Evolutionary conservation across 768 basidiomycete species (phyloP).

Genomic region (Lactarius evosmus): DNA sequence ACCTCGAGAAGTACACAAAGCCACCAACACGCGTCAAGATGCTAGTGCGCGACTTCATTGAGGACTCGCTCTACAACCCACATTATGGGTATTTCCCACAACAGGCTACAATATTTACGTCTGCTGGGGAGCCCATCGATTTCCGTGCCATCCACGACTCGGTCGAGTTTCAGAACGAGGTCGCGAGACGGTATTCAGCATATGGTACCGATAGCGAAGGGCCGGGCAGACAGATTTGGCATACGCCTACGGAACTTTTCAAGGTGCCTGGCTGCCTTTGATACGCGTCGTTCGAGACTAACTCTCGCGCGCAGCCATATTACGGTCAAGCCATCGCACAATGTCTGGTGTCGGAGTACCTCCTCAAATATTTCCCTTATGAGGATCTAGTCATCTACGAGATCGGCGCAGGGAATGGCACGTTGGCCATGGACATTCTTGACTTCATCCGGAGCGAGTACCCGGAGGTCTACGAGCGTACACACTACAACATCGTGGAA

Average conservation of each 20-base stretch:
- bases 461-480: slow-evolving; percentile 91
- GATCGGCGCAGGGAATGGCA: slow-evolving; percentile 97
- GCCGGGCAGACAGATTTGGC: slow-evolving; percentile 91
- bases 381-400: slow-evolving; percentile 96
- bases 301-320: slow-evolving; percentile 62
- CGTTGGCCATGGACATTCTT: slow-evolving; percentile 85
- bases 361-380: slow-evolving; percentile 93
- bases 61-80: slow-evolving; percentile 95
- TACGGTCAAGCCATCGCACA: slow-evolving; percentile 89
- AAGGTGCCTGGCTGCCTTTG: slow-evolving; percentile 55
- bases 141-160: slow-evolving; percentile 65
- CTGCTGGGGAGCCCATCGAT: slow-evolving; percentile 56
- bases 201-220: slow-evolving; percentile 66
- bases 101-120: slow-evolving; percentile 85
- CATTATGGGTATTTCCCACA: slow-evolving; percentile 96
- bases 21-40: slow-evolving; percentile 86
- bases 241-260: slow-evolving; percentile 97
- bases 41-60: slow-evolving; percentile 94
- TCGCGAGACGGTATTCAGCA: slow-evolving; percentile 71
- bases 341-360: slow-evolving; percentile 87
- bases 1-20: slow-evolving; percentile 49
- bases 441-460: slow-evolving; percentile 71
- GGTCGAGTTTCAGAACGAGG: slow-evolving; percentile 74
- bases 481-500: slow-evolving; percentile 92
- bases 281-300: slow-evolving; percentile 14